A percentile compares a stretch with the other conserved stretches of the same genome.
Evolutionary conservation across 2,329 filamentous ascomycete species (phyloP).

Genomic region (Eutypa lata): DNA sequence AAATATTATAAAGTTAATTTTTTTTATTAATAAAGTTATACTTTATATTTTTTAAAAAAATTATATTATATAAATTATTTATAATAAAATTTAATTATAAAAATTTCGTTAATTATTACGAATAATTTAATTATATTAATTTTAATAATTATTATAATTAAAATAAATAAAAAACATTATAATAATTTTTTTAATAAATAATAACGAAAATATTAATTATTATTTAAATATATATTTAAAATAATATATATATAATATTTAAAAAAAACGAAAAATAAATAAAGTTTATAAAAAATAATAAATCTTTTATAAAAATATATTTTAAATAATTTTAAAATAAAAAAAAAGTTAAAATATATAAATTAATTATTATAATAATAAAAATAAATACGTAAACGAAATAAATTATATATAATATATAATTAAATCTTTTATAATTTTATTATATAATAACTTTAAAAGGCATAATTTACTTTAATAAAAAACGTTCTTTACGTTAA

Average conservation of each 20-base stretch:
- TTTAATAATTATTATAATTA: too few species aligned
- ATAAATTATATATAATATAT: neutral
- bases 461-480: neutral
- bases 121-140: too few species aligned
- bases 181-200: neutral
- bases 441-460: too few species aligned
- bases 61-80: too few species aligned
- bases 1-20: too few species aligned
- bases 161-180: too few species aligned
- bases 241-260: neutral
- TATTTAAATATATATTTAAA: neutral
- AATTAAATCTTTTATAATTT: neutral
- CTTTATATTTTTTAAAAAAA: too few species aligned
- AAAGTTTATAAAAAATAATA: neutral
- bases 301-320: neutral
- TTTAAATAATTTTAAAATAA: neutral
- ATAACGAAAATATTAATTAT: neutral
- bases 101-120: too few species aligned
- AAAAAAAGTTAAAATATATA: neutral
- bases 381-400: neutral
- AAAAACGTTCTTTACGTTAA: neutral
- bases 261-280: neutral
- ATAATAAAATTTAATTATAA: too few species aligned
- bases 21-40: too few species aligned
- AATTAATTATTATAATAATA: neutral